Evolutionary conservation across 2,329 filamentous ascomycete species (phyloP), one percentile per base, ranked within the genome.

Genomic region (Cercospora beticola): DNA sequence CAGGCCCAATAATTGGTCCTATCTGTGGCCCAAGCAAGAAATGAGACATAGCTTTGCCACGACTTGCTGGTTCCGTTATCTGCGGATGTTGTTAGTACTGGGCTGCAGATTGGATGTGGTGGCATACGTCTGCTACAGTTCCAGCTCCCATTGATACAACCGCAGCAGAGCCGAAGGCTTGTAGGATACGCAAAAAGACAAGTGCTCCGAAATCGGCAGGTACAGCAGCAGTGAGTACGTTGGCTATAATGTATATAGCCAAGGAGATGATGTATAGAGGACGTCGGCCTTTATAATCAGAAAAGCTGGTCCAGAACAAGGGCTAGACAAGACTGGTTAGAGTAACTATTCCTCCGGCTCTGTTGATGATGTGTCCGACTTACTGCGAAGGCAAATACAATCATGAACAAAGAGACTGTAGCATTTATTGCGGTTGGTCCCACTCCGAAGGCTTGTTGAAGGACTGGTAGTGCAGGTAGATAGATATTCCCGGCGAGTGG

Each of bases 131-230:
- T 49, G 64, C 64, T 8, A 66, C 64, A 40, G 64, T 66, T 30
- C 64, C 64, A n/a, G 64, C 64, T 61, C 64, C 64, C 64, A 66
- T 66, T 14, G 64, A 43, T 12, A 66, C 64, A 9, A 66, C 64
- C 14, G 64, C 64, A 14, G 64, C 64, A 16, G 64, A 66, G 46
- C 64, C 64, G 30, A 66, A 66, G 31, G 64, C 64, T 49, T 66
- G 64, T 40, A 66, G n/a, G 33, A 66, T 26, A 21, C 64, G 64
- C 54, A 66, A 46, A 28, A 66, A 60, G 40, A 66, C 23, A n/a
- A 66, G 56, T 7, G 64, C 64, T 6, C 57, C 64, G 36, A 61
- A 66, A 18, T 61, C 52, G 18, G 64, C 33, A 14, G 64, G 64
- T 14, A 66, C 30, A 31, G 7, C 30, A 31, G 30, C 6, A 31